Percentiles rank a stretch among this genome's conserved stretches.
Evolutionary conservation across 768 basidiomycete species (phyloP).

Genomic region (Amanita muscaria): DNA sequence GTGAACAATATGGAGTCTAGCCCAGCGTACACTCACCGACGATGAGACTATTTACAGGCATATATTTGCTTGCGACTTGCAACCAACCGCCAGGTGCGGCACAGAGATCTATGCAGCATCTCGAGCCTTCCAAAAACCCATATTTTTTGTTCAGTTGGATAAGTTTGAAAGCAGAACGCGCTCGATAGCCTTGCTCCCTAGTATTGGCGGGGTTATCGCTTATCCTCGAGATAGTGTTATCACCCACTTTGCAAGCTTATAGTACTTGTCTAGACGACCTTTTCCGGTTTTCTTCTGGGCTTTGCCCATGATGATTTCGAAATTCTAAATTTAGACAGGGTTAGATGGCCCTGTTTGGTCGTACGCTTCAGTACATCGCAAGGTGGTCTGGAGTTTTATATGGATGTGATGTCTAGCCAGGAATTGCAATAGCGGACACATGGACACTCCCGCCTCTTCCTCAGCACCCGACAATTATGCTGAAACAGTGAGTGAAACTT

Average conservation of each 20-base stretch:
- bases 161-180: constrained; percentile 98
- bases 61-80: constrained; percentile 96
- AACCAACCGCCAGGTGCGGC: constrained; percentile 99
- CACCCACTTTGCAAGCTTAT: constrained; percentile 85
- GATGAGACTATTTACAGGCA: constrained; percentile 88
- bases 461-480: too few relatives aligned
- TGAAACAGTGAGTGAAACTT: too few relatives aligned
- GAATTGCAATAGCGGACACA: too few relatives aligned
- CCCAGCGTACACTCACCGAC: constrained; percentile 53
- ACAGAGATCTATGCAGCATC: constrained; percentile 96
- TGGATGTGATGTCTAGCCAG: too few relatives aligned
- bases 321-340: background rate
- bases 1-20: too few relatives aligned
- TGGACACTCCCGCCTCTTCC: background rate
- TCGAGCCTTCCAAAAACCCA: constrained; percentile 77
- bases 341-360: constrained; percentile 4
- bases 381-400: too few relatives aligned
- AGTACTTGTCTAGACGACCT: constrained; percentile 94
- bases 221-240: constrained; percentile 1
- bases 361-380: background rate
- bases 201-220: constrained; percentile 10
- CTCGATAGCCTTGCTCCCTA: constrained; percentile 98
- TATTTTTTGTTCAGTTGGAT: constrained; percentile 99
- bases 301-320: constrained; percentile 45
- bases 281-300: constrained; percentile 95